Percentiles rank a stretch among this genome's conserved stretches.
Evolutionary conservation across 768 basidiomycete genomes (phyloP).

Genomic region (Xerocomus potaroensis): DNA sequence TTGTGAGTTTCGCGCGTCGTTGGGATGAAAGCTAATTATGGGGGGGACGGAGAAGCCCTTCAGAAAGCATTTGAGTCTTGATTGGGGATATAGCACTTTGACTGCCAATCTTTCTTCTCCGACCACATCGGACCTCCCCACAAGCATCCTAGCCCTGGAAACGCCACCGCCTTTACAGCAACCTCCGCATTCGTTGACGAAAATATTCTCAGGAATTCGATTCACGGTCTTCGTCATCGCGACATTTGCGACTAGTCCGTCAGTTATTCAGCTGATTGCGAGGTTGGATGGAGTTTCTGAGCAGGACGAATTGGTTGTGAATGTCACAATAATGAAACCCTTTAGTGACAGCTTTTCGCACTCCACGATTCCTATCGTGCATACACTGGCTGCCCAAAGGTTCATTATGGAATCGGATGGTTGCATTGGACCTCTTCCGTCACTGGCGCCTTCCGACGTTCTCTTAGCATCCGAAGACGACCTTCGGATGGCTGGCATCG

Average conservation of each 20-base stretch:
- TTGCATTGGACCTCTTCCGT: constrained; percentile 30
- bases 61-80: constrained; percentile 38
- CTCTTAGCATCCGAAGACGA: constrained; percentile 30
- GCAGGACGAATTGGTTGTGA: constrained; percentile 13
- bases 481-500: constrained; percentile 41
- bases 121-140: constrained; percentile 14
- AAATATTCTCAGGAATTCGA: constrained; percentile 33
- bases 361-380: constrained; percentile 36
- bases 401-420: constrained; percentile 52
- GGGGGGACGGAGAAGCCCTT: constrained; percentile 55
- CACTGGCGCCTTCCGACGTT: constrained; percentile 21
- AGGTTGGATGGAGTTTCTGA: constrained; percentile 25
- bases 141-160: constrained; percentile 23
- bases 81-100: constrained; percentile 39
- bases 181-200: constrained; percentile 28
- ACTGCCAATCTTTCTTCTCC: constrained; percentile 6
- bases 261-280: constrained; percentile 23
- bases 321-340: constrained; percentile 24
- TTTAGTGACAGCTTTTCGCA: constrained; percentile 15
- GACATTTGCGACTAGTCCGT: constrained; percentile 20
- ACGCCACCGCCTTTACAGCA: constrained; percentile 34
- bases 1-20: constrained; percentile 39
- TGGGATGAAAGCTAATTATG: constrained; percentile 39
- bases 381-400: constrained; percentile 50
- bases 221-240: constrained; percentile 34